Evolutionary conservation across 495 filamentous ascomycete species (phyloP).

Genomic region (Pseudevernia furfuracea): DNA sequence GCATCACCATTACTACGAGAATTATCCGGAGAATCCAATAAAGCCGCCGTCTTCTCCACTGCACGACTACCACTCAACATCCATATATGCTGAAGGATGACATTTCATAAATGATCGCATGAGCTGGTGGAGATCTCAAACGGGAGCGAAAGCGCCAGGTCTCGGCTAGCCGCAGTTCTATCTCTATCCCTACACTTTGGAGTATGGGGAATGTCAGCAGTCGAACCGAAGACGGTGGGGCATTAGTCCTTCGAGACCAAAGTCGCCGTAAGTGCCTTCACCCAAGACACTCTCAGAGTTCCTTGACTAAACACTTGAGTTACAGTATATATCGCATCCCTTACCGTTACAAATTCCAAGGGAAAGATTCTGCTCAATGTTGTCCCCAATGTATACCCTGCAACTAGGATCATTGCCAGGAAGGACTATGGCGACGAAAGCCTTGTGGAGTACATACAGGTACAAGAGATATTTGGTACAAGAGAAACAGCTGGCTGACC

Average conservation of each 20-base stretch:
- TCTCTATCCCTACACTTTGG: not conserved
- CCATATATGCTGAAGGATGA: not conserved
- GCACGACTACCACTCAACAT: not conserved
- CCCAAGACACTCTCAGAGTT: not conserved
- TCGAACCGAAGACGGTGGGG: slow-evolving; percentile 76
- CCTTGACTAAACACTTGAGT: not conserved
- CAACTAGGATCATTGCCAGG: slow-evolving; percentile 67
- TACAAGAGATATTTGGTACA: slow-evolving; percentile 29
- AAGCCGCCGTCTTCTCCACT: not conserved
- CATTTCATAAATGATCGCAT: not conserved
- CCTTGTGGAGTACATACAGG: slow-evolving; percentile 87
- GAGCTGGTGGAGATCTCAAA: not conserved
- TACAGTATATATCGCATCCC: slow-evolving; percentile 74
- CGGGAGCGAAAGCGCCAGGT: not conserved
- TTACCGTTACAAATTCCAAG: slow-evolving; percentile 70
- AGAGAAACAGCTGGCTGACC: not conserved
- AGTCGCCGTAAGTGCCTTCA: slow-evolving; percentile 57
- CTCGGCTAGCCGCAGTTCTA: slow-evolving; percentile 5
- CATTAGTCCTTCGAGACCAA: slow-evolving; percentile 84
- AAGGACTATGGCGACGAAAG: slow-evolving; percentile 66
- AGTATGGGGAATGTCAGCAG: slow-evolving; percentile 89
- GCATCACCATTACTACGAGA: not conserved
- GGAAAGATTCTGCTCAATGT: slow-evolving; percentile 68
- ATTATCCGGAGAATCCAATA: not conserved
- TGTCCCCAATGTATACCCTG: slow-evolving; percentile 82